Percentiles rank a stretch among this genome's conserved stretches.
These are phyloP conservation scores for Tylopilus subfusipes DNA, from an alignment of 768 basidiomycete genomes.

Conservation along the genomic window DNA sequence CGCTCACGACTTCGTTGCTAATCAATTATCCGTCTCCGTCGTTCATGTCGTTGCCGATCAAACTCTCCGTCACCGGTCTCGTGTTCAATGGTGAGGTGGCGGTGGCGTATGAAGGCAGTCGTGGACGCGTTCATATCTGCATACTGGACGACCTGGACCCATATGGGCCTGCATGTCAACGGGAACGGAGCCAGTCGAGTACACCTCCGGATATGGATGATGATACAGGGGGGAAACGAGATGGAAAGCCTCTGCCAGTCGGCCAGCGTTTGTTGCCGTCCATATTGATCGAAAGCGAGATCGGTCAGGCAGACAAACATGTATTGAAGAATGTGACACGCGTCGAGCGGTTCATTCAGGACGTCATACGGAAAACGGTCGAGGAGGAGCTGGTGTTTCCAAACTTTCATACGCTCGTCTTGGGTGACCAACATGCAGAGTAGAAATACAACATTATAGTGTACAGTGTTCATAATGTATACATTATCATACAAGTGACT, in stretches of 20 bases:
- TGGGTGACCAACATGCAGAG: conserved; percentile 37
- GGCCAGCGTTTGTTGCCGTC: conserved; percentile 82
- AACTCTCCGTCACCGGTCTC: conserved; percentile 86
- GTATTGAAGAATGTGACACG: conserved; percentile 93
- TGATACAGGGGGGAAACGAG: conserved; percentile 44
- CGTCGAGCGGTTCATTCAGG: conserved; percentile 93
- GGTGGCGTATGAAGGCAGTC: conserved; percentile 86
- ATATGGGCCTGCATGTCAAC: conserved; percentile 69
- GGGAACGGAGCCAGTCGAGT: conserved; percentile 41
- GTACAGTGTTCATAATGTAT: conserved; percentile 4
- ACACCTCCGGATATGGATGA: conserved; percentile 65
- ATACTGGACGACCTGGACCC: conserved; percentile 86
- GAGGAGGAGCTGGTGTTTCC: conserved; percentile 97
- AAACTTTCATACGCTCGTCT: conserved; percentile 82
- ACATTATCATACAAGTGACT: conserved; percentile 48
- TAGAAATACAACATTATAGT: conserved; percentile 7
- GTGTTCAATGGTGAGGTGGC: conserved; percentile 85
- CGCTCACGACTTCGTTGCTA: conserved; percentile 85
- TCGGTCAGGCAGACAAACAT: conserved; percentile 94
- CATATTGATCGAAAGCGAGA: conserved; percentile 93
- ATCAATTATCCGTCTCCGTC: conserved; percentile 96
- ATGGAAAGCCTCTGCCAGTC: conserved; percentile 67
- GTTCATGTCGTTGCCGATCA: conserved; percentile 97
- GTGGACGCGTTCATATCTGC: conserved; percentile 79
- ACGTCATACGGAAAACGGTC: conserved; percentile 90